Evolutionary conservation across 441 rosid genomes (phyloP).

Genomic region (Populus tomentosa): DNA sequence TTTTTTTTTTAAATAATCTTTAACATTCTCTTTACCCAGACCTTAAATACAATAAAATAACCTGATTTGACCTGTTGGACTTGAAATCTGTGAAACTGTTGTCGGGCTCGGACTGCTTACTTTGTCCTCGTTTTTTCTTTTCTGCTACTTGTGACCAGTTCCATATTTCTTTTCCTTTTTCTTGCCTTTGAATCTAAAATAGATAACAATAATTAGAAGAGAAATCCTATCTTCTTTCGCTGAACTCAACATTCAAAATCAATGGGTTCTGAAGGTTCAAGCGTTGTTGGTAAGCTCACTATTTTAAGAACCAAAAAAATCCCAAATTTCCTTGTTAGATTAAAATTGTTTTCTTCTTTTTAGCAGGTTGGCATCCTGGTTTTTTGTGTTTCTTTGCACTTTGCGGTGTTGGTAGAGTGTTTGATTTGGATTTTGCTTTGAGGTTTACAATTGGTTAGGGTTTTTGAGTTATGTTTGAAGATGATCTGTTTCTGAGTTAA

Average conservation of each 20-base stretch:
- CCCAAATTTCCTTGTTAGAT: neutral
- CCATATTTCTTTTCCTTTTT: neutral
- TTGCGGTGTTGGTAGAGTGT: neutral
- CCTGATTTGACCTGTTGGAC: neutral
- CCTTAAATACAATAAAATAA: neutral
- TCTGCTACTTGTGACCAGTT: neutral
- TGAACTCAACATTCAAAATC: constrained; percentile 9
- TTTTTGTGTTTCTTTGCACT: neutral
- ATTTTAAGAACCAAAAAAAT: neutral
- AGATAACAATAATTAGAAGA: neutral
- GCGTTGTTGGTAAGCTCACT: constrained; percentile 45
- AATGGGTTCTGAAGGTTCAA: constrained; percentile 60
- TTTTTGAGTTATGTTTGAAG: neutral
- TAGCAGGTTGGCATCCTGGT: neutral
- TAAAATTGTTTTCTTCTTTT: neutral
- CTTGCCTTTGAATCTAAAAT: neutral
- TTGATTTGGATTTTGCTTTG: neutral
- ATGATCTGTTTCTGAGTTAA: neutral
- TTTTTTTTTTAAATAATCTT: neutral
- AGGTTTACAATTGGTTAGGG: neutral
- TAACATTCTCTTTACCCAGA: neutral
- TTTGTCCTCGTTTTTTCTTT: constrained; percentile 8
- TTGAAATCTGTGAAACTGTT: neutral
- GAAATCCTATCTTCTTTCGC: constrained; percentile 4
- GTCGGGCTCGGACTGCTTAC: constrained; percentile 7